phyloP scores from a whole-genome alignment of 352 stramenopile species.

The Phytophthora sp. region DNA sequence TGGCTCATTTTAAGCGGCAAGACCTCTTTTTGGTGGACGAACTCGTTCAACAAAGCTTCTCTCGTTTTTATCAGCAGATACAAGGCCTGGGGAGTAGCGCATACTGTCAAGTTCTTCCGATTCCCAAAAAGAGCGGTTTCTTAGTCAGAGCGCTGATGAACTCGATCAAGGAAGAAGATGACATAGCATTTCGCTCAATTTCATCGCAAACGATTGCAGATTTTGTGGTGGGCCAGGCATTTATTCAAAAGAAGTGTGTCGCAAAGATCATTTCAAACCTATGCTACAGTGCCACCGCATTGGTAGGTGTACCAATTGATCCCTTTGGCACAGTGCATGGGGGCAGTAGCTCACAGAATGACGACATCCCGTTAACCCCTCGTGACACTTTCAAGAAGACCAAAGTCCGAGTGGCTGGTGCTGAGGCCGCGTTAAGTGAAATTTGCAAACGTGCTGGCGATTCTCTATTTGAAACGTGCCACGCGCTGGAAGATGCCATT shows the following conservation, averaged over 20 bases:
- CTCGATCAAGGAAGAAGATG: constrained; percentile 69
- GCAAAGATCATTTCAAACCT: constrained; percentile 83
- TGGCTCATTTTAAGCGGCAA: constrained; percentile 80
- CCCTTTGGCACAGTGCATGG: constrained; percentile 2
- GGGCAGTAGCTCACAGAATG: constrained; percentile 6
- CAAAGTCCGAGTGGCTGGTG: constrained; percentile 49
- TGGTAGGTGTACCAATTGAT: constrained; percentile 36
- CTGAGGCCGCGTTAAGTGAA: constrained; percentile 43
- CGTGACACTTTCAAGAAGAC: constrained; percentile 40
- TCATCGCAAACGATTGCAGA: constrained; percentile 55
- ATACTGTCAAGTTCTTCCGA: constrained; percentile 57
- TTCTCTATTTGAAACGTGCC: constrained; percentile 44
- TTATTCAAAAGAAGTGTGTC: constrained; percentile 72
- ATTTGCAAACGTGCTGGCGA: constrained; percentile 47
- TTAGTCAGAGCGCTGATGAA: constrained; percentile 84
- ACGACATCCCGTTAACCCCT: constrained; percentile 3
- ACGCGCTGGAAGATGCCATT: constrained; percentile 43
- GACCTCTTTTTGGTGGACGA: constrained; percentile 86
- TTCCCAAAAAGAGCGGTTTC: constrained; percentile 76
- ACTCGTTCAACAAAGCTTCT: constrained; percentile 60
- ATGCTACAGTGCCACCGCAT: constrained; percentile 62
- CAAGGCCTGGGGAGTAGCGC: constrained; percentile 69
- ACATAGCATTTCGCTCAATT: constrained; percentile 50
- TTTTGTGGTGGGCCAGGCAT: constrained; percentile 62
- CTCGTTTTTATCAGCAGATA: constrained; percentile 55